A percentile compares a stretch with the other conserved stretches of the same genome.
phyloP scores from a whole-genome alignment of 345 rosid species.

The Eucalyptus cloeziana region DNA sequence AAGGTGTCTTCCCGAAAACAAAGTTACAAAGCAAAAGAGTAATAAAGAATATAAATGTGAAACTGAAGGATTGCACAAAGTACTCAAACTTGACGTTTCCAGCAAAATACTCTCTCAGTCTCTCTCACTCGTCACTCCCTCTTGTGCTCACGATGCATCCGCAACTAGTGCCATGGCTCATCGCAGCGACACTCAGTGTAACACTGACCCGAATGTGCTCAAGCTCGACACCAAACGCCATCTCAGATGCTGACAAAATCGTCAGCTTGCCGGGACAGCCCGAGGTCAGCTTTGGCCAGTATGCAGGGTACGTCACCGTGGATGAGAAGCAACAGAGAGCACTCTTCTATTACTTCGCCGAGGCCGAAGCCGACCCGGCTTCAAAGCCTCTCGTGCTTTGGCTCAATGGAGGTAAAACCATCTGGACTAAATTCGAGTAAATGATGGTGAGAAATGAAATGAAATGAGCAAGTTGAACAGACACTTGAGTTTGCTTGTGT shows the following conservation, averaged over 20 bases:
- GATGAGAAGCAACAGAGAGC: conserved; percentile 12
- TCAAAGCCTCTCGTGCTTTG: conserved; percentile 42
- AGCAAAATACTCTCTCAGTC: background rate
- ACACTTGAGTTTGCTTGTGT: background rate
- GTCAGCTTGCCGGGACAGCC: conserved; percentile 26
- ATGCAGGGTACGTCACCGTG: conserved; percentile 20
- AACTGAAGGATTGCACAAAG: background rate
- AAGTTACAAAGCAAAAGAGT: background rate
- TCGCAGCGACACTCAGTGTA: background rate
- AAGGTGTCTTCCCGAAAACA: background rate
- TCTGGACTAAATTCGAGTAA: background rate
- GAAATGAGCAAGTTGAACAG: background rate
- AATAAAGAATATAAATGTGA: background rate
- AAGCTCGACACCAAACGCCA: background rate
- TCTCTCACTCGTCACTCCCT: background rate
- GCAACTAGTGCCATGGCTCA: background rate
- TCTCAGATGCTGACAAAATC: conserved; percentile 1
- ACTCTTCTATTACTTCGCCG: conserved; percentile 35
- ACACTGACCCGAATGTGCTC: background rate
- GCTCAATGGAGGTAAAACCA: conserved; percentile 26
- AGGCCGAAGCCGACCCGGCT: conserved; percentile 15
- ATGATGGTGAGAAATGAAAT: background rate
- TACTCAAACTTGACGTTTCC: background rate
- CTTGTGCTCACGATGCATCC: background rate
- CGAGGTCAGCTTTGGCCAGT: conserved; percentile 11